Evolutionary conservation across 768 basidiomycete species (phyloP), one percentile per base, ranked within the genome.

Genomic region (Fomitopsis serialis): DNA sequence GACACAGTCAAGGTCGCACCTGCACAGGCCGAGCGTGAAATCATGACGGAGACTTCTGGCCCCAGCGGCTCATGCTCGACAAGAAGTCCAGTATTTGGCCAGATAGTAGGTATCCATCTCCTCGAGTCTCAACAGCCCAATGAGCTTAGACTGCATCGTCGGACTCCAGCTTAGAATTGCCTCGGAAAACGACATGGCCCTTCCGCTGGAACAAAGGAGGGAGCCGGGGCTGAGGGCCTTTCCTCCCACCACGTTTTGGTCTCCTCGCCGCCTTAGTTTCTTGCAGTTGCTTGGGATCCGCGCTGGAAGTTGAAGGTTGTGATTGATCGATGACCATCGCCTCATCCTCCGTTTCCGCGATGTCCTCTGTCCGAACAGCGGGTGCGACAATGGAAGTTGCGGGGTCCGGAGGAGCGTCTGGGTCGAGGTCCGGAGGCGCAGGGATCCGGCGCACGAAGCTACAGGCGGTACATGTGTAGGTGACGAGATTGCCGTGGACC

Each of bases 111-210:
- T n/a, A n/a, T n/a, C n/a, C n/a, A n/a, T n/a, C n/a, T n/a, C n/a
- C n/a, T n/a, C n/a, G n/a, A n/a, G n/a, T n/a, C n/a, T n/a, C n/a
- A n/a, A n/a, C n/a, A n/a, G n/a, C n/a, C n/a, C n/a, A 40, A 3
- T 5, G 32, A 8, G n/a, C 29, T n/a, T 47, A 47, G 24, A 34
- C 25, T 11, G 46, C 32, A 13, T 12, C 9, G 23, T 48, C 49
- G 10, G 48, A 52, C 6, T 54, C 55, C n/a, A 61, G 34, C n/a
- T 43, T 69, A 55, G 84, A 80, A 59, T 81, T 80, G 25, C 89
- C 88, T 45, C 81, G 68, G 60, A 87, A 84, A 3, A 88, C 68
- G 19, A 84, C 74, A 64, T 92, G 88, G 2, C 72, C 75, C 73
- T 58, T 60, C 15, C 78, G 76, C 47, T 82, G 79, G 63, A 85